Percentiles rank a stretch among this genome's conserved stretches.
Evolutionary conservation across 495 filamentous ascomycete species (phyloP).

Genomic region (Sabuloglossum arenarium): DNA sequence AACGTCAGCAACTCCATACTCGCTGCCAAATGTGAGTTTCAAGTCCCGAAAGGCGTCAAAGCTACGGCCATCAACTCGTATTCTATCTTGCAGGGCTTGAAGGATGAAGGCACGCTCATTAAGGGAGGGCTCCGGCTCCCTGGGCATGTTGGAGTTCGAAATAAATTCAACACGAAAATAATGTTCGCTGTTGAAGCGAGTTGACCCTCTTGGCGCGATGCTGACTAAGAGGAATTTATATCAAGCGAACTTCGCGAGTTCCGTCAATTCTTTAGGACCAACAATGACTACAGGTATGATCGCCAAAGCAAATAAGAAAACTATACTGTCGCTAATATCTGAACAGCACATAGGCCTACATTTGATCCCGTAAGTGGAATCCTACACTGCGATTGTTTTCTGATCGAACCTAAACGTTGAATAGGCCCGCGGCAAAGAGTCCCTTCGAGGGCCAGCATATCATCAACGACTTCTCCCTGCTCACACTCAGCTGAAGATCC

Average conservation of each 20-base stretch:
- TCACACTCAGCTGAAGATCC: conserved; percentile 73
- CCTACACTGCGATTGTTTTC: conserved; percentile 4
- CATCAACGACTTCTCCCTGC: conserved; percentile 91
- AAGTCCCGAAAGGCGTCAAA: conserved; percentile 60
- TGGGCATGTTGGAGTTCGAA: conserved; percentile 2
- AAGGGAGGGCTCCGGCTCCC: conserved; percentile 14
- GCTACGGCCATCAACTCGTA: conserved; percentile 64
- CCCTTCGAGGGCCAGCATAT: conserved; percentile 81
- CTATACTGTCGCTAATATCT: neutral
- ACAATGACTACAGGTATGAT: conserved; percentile 1
- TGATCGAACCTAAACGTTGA: conserved; percentile 8
- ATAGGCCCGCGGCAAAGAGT: conserved; percentile 84
- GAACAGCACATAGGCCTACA: conserved; percentile 56
- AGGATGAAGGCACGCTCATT: conserved; percentile 23
- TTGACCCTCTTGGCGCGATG: neutral
- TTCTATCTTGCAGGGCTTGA: conserved; percentile 34
- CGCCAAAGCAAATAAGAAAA: neutral
- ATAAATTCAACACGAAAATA: too few species aligned
- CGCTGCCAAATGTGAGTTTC: conserved; percentile 63
- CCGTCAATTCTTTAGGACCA: neutral
- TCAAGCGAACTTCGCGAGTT: neutral
- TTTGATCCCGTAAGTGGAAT: conserved; percentile 59
- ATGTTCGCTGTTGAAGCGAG: too few species aligned
- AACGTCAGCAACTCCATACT: conserved; percentile 81
- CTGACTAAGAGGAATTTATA: neutral